Evolutionary conservation across 2,329 filamentous ascomycete species (phyloP), one percentile per base, ranked within the genome.

Genomic region (Verticillium alfalfae): DNA sequence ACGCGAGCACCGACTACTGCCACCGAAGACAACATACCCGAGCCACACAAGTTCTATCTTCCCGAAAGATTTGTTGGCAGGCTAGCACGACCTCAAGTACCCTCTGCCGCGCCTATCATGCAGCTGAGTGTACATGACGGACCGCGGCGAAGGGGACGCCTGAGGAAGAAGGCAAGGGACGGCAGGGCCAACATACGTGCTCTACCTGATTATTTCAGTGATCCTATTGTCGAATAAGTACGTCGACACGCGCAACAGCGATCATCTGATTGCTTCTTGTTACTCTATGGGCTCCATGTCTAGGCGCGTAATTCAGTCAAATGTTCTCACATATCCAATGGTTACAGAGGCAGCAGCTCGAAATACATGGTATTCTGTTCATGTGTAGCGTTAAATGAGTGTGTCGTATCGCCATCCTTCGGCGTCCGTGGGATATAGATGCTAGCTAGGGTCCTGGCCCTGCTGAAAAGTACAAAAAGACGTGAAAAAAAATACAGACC

Each of bases 51-150:
- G 34, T 66, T 65, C 49, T 58, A 52, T 12, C 62, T 62, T n/a
- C 64, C 64, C 31, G 63, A 63, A 37, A 59, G 49, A 3, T 66
- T 66, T 38, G 54, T 65, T 15, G 64, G 64, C 22, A 60, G 61
- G 18, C 37, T 63, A 15, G 62, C 57, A 18, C 56, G 22, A 45
- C 56, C 58, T 5, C 34, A 31, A 10, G 12, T 8, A 4, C 41
- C 34, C n/a, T 10, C 38, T 13, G 26, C 36, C 2, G 34, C 31
- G 12, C 36, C 58, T 16, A 1, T 61, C 5, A 18, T 58, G 10
- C 49, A 34, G 10, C 52, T 62, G 2, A 62, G 34, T 8, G 13
- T 38, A 5, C 38, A 34, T 8, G 26, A 34, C 9, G 34, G 37
- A 36, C 49, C 45, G 1, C 63, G 52, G 41, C 56, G 59, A 31